Conservation (phyloP, 345 rosid genomes). For the Populus ilicifolia region DNA sequence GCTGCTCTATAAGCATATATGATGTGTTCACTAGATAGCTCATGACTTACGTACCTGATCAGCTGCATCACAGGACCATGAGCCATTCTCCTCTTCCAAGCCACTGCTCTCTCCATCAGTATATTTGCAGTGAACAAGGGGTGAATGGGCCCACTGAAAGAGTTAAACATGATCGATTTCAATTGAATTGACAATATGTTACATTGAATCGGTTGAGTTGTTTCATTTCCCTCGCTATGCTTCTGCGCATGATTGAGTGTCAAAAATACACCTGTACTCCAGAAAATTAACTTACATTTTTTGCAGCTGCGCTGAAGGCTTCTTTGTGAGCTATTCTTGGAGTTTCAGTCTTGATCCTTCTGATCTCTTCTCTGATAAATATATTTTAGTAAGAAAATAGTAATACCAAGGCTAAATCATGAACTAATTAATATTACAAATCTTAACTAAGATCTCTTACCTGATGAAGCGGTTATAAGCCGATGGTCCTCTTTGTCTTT, state of each 20-base stretch:
- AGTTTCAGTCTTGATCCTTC: slow-evolving; percentile 84
- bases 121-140: slow-evolving; percentile 53
- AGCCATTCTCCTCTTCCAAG: slow-evolving; percentile 28
- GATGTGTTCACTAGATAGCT: no score
- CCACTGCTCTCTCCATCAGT: slow-evolving; percentile 34
- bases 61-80: slow-evolving; percentile 9
- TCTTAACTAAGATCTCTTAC: slow-evolving; percentile 31
- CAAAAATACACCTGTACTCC: neutral
- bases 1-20: neutral
- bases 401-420: neutral
- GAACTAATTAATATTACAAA: neutral
- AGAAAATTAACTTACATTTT: slow-evolving; percentile 49
- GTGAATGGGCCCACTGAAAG: slow-evolving; percentile 89
- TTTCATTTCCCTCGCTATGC: neutral
- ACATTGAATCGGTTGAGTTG: neutral
- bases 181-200: neutral
- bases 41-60: slow-evolving; percentile 1
- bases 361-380: slow-evolving; percentile 83
- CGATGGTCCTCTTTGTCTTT: slow-evolving; percentile 94
- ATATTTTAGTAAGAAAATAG: slow-evolving; percentile 3
- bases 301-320: slow-evolving; percentile 96
- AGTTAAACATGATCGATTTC: slow-evolving; percentile 8
- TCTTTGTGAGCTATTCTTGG: slow-evolving; percentile 95
- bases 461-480: slow-evolving; percentile 95
- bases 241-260: neutral